Percentiles rank a stretch among this genome's conserved stretches.
These are phyloP conservation scores for Tetrapyrgos nigripes DNA, from an alignment of 1,284 basidiomycete species.

Conservation along the genomic window DNA sequence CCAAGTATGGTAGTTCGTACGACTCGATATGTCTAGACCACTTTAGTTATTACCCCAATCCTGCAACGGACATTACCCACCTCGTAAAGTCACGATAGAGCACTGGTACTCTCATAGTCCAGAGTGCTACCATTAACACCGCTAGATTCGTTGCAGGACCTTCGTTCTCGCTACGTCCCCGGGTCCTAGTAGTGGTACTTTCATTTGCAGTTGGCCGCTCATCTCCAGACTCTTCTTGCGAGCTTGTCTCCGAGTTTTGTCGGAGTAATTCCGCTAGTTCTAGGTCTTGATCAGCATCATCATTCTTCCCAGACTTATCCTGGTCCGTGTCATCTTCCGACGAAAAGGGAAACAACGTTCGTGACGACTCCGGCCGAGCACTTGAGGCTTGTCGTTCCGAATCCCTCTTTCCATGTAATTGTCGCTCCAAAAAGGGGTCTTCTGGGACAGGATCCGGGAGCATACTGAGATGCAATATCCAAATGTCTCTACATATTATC, in stretches of 20 bases:
- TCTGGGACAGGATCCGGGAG: slow-evolving; percentile 65
- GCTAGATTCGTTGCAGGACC: slow-evolving; percentile 66
- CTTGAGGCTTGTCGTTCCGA: neutral
- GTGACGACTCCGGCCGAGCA: neutral
- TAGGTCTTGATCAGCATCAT: slow-evolving; percentile 41
- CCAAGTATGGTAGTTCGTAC: slow-evolving; percentile 84
- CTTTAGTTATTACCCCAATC: slow-evolving; percentile 5
- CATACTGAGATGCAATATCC: slow-evolving; percentile 77
- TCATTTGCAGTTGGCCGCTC: slow-evolving; percentile 11
- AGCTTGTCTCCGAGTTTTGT: slow-evolving; percentile 56
- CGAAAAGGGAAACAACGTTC: slow-evolving; percentile 4
- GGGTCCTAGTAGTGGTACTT: neutral
- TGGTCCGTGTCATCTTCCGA: slow-evolving; percentile 27
- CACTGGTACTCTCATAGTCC: slow-evolving; percentile 80
- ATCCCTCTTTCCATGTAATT: neutral
- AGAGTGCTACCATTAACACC: slow-evolving; percentile 75
- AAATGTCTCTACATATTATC: slow-evolving; percentile 82
- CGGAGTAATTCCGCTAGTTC: slow-evolving; percentile 61
- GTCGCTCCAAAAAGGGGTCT: slow-evolving; percentile 57
- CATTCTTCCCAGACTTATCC: slow-evolving; percentile 15
- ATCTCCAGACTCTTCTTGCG: slow-evolving; percentile 28
- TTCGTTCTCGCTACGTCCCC: slow-evolving; percentile 46
- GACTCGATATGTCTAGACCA: slow-evolving; percentile 70
- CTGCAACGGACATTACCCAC: slow-evolving; percentile 47
- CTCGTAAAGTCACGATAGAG: slow-evolving; percentile 76